Percentiles rank a stretch among this genome's conserved stretches.
These are phyloP conservation scores for Rhodotorula taiwanensis DNA, from an alignment of 768 basidiomycete species.

Conservation along the genomic window DNA sequence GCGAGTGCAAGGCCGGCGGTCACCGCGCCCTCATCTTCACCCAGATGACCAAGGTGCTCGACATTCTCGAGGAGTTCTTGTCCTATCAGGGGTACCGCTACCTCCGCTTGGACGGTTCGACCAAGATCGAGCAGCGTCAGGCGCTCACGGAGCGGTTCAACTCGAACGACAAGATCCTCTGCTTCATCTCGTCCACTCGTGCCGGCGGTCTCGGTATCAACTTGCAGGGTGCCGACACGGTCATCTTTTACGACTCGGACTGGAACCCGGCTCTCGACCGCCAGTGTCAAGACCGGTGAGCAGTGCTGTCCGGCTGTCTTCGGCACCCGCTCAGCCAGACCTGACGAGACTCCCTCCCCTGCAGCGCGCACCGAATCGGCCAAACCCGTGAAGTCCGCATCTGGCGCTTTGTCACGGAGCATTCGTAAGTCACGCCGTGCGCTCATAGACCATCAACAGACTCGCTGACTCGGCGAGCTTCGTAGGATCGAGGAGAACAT, in stretches of 20 bases:
- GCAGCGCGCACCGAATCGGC: conserved; percentile 42
- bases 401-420: conserved; percentile 67
- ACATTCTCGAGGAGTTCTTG: conserved; percentile 87
- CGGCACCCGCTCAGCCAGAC: not conserved
- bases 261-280: conserved; percentile 50
- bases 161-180: conserved; percentile 47
- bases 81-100: conserved; percentile 90
- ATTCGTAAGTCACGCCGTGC: conserved; percentile 42
- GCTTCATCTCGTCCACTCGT: conserved; percentile 48
- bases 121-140: conserved; percentile 82
- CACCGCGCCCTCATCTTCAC: conserved; percentile 92
- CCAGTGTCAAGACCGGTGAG: conserved; percentile 48
- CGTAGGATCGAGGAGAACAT: conserved; percentile 92
- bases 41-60: conserved; percentile 90
- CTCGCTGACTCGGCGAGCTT: too few species aligned
- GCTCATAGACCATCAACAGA: too few species aligned
- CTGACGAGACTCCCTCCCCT: not conserved
- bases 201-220: conserved; percentile 80
- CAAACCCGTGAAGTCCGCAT: conserved; percentile 85
- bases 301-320: conserved; percentile 47
- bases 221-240: conserved; percentile 51
- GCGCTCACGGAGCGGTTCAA: conserved; percentile 50
- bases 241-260: conserved; percentile 49
- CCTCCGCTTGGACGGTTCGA: conserved; percentile 86
- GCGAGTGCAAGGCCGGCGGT: conserved; percentile 75